Percentiles rank a stretch among this genome's conserved stretches.
Evolutionary conservation across 345 rosid genomes (phyloP).

Genomic region (Populus euphratica): DNA sequence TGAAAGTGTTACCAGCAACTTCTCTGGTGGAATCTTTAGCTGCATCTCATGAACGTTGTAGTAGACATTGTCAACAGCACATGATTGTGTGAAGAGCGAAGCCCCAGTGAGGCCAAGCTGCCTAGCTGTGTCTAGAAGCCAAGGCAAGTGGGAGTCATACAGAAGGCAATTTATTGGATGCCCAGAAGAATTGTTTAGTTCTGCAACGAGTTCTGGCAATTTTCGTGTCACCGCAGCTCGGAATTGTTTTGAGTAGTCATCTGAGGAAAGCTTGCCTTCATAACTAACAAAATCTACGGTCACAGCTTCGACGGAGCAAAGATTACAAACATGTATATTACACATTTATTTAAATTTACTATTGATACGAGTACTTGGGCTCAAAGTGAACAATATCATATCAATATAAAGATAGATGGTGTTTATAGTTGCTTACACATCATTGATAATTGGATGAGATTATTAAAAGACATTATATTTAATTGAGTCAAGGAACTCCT

Average conservation of each 20-base stretch:
- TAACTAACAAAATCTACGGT: not conserved
- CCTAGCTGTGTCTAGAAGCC: not conserved
- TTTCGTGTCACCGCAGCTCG: not conserved
- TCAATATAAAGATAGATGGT: too few relatives aligned
- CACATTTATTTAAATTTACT: too few relatives aligned
- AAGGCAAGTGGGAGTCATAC: not conserved
- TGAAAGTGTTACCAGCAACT: not conserved
- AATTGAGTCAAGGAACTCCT: too few relatives aligned
- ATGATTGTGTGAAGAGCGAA: not conserved
- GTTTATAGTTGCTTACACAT: too few relatives aligned
- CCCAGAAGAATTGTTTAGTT: not conserved
- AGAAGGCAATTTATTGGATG: slow-evolving; percentile 1
- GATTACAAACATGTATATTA: too few relatives aligned
- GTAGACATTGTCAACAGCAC: slow-evolving; percentile 1
- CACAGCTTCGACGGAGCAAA: not conserved
- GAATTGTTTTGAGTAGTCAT: not conserved
- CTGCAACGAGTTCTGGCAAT: not conserved
- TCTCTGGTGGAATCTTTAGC: not conserved
- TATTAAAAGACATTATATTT: too few relatives aligned
- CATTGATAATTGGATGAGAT: too few relatives aligned
- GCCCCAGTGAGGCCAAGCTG: not conserved
- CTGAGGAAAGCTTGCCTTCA: too few relatives aligned
- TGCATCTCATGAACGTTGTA: not conserved
- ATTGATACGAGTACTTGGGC: too few relatives aligned
- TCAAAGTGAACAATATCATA: too few relatives aligned